Evolutionary conservation across 352 stramenopile genomes (phyloP).

Genomic region (Aphanomyces cochlioides): DNA sequence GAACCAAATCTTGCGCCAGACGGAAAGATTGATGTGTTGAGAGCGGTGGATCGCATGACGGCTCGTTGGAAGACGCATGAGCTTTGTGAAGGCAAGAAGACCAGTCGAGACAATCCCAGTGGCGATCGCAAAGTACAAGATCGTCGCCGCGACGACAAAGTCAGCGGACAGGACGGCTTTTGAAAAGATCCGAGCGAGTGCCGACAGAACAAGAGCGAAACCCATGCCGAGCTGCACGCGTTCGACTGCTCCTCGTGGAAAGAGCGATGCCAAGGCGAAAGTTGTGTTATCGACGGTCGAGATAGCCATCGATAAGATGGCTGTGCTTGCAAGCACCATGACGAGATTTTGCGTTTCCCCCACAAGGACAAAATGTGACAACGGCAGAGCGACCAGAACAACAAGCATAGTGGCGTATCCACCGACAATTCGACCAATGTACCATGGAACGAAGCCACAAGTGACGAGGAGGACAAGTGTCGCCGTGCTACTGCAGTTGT

Average conservation of each 20-base stretch:
- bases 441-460: not conserved
- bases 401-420: not conserved
- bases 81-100: not conserved
- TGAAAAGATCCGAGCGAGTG: not conserved
- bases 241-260: not conserved
- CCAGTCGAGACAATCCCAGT: not conserved
- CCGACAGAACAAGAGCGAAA: not conserved
- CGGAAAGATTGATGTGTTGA: not conserved
- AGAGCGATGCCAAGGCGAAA: not conserved
- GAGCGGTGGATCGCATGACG: not conserved
- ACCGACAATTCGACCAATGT: constrained; percentile 5
- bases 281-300: not conserved
- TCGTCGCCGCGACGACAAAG: not conserved
- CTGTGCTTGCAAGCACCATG: not conserved
- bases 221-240: not conserved
- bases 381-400: not conserved
- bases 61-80: not conserved
- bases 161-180: not conserved
- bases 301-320: not conserved
- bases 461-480: not conserved
- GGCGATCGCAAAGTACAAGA: not conserved
- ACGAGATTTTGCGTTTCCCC: not conserved
- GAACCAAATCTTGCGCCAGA: not conserved
- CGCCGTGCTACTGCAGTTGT: not conserved
- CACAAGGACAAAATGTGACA: not conserved